Base-by-base conservation (phyloP, 208 protist genomes). In the Crithidia thermophila region DNA sequence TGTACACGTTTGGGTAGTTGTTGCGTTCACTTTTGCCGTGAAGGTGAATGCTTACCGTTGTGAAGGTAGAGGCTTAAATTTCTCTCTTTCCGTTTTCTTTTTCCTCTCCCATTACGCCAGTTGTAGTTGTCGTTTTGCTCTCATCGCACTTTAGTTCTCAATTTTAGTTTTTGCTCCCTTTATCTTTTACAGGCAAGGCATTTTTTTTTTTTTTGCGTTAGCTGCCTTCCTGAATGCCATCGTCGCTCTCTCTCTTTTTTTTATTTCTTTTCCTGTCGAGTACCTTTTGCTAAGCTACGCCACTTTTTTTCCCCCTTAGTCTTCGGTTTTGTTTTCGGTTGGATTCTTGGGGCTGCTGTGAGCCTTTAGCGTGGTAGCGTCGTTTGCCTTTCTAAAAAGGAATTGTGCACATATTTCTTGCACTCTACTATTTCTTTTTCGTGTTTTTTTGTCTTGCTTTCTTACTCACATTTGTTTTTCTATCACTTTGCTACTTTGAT, bases 401-500 rank as follows among this genome's bases (percentile, higher is more conserved):
- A 18, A 28, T 10, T 51, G 45, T 25, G n/a, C 21, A 27, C n/a
- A 21, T 28, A 10, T 8, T 51, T 51, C 45, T 51, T n/a, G 9
- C 16, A 10, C 8, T 27, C 10, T 21, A 51, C 45, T 16, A 4
- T 66, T 55, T 64, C 13, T 50, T 46, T 51, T 64, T 64, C 50
- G 21, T 25, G 5, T 42, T 13, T 28, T 23, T 70, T 70, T 16
- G 46, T 27, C 66, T 49, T 63, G 2, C 18, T 77, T 45, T 67
- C 20, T 23, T 51, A 39, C 30, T 30, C 27, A 25, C 28, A 31
- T 27, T 30, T 5, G 28, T 67, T 47, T 64, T 21, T 53, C 30
- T 55, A 4, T 47, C 30, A 10, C 9, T 37, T 21, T 50, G 45
- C 21, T 27, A 50, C 21, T 50, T 50, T 50, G 45, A 18, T 43